Conservation (phyloP, 805 yeast genomes). For the Candida lessepsii region DNA sequence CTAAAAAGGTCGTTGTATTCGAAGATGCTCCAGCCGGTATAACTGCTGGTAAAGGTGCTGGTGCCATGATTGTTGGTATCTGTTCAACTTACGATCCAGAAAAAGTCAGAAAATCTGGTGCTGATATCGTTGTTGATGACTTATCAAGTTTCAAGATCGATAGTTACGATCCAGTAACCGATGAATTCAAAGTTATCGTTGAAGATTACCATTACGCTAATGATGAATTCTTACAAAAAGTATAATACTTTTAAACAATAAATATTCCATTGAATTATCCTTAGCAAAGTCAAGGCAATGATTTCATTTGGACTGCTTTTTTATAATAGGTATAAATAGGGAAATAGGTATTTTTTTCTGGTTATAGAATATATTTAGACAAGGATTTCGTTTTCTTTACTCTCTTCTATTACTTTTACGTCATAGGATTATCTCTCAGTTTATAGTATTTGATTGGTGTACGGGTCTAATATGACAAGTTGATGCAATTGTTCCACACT, state of each 20-base stretch:
- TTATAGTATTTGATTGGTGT: too few species aligned
- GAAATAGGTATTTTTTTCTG: background rate
- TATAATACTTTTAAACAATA: slow-evolving; percentile 1
- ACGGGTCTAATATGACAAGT: too few species aligned
- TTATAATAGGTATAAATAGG: slow-evolving; percentile 1
- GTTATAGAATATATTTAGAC: slow-evolving; percentile 1
- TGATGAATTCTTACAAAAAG: slow-evolving; percentile 35
- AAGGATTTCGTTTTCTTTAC: background rate
- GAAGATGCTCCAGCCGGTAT: slow-evolving; percentile 93
- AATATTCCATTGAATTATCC: too few species aligned
- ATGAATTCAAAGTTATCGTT: slow-evolving; percentile 43
- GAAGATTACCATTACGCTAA: slow-evolving; percentile 43
- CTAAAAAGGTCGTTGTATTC: slow-evolving; percentile 58
- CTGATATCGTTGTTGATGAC: slow-evolving; percentile 78
- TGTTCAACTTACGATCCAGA: slow-evolving; percentile 75
- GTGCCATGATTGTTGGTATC: slow-evolving; percentile 79
- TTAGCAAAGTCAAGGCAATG: too few species aligned
- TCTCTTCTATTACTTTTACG: background rate
- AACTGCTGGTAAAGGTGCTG: slow-evolving; percentile 79
- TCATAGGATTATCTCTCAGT: too few species aligned
- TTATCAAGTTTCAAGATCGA: slow-evolving; percentile 60
- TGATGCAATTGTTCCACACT: too few species aligned
- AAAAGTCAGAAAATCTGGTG: slow-evolving; percentile 71
- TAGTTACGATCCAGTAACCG: slow-evolving; percentile 46
- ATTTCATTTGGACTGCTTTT: too few species aligned